Base-by-base conservation (phyloP, 2,329 filamentous ascomycete species). In the Nannizzia gypsea region DNA sequence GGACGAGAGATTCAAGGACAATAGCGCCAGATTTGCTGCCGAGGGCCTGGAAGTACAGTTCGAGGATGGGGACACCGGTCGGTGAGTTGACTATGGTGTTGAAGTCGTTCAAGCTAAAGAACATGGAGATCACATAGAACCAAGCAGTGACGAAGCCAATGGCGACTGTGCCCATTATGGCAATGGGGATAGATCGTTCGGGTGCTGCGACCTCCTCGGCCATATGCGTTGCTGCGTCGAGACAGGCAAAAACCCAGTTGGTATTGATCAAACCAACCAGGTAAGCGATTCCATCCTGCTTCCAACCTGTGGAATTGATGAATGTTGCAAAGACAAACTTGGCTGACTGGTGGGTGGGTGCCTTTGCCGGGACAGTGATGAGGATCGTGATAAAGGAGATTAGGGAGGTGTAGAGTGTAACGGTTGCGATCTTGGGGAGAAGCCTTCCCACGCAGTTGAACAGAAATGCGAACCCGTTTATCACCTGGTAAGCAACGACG, bases 261-360 rank as follows among this genome's bases (percentile, higher is more conserved):
- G 75, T 74, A 63, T 78, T 79, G 60, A 80, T 76, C 4, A 80
- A 70, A 31, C 79, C 79, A 57, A 79, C 75, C 50, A 81, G 75
- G 68, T 80, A 80, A 20, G 77, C 77, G 50, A 81, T 76, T 22
- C 77, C 77, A 61, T 72, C 71, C 50, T 72, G 67, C 8, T 65
- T 60, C 78, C 76, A 80, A 22, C 76, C 78, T 0, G 77, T 80
- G 61, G 75, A 76, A 67, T 80, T 81, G 69, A 77, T 75, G 64
- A 80, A 80, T 42, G 73, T 78, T 0, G 76, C 74, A 64, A 80
- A 81, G 63, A 81, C 79, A 66, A 80, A 80, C 22, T 73, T 70
- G 58, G 76, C 74, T 38, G 72, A 68, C 59, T 78, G 72, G 62
- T 78, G 74, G 1, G 71, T 73, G 1, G 74, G 73, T 5, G 76